A percentile compares a stretch with the other conserved stretches of the same genome.
Evolutionary conservation across 1,284 basidiomycete genomes (phyloP).

Genomic region (Cutaneotrichosporon sp.): DNA sequence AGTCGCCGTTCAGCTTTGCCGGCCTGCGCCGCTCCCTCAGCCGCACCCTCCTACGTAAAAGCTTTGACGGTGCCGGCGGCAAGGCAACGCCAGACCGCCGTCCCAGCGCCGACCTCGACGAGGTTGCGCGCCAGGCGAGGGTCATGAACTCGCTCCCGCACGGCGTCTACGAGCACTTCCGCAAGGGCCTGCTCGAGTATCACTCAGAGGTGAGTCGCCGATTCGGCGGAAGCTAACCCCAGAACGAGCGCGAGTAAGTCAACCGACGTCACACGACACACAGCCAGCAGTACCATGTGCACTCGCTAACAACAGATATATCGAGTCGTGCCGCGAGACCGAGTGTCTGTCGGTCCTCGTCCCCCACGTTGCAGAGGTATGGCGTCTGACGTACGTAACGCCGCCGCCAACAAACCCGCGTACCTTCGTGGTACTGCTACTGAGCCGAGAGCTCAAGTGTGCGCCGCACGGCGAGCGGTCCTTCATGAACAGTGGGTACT

Average conservation of each 20-base stretch:
- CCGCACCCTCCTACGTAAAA: neutral
- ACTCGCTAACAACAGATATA: slow-evolving; percentile 37
- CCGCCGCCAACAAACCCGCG: slow-evolving; percentile 43
- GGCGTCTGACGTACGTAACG: slow-evolving; percentile 45
- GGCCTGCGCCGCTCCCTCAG: neutral
- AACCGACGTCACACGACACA: neutral
- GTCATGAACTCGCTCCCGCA: slow-evolving; percentile 26
- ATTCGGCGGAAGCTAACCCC: neutral
- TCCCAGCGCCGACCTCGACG: slow-evolving; percentile 13
- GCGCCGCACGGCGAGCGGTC: slow-evolving; percentile 28
- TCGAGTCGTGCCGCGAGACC: slow-evolving; percentile 40
- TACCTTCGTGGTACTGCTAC: slow-evolving; percentile 43
- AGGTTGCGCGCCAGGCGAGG: slow-evolving; percentile 24
- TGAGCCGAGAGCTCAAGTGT: slow-evolving; percentile 30
- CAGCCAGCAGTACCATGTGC: too few species aligned
- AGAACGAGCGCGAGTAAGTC: slow-evolving; percentile 23
- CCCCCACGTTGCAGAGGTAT: slow-evolving; percentile 44
- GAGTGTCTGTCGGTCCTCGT: slow-evolving; percentile 40
- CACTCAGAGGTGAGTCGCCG: slow-evolving; percentile 6
- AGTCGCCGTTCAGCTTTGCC: neutral
- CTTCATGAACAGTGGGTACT: slow-evolving; percentile 42
- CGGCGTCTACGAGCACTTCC: slow-evolving; percentile 40
- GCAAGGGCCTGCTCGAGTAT: slow-evolving; percentile 40
- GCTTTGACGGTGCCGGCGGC: neutral
- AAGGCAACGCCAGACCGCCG: neutral